A percentile compares a stretch with the other conserved stretches of the same genome.
Conservation (phyloP, 169 alveolate species). For the Eimeria maxima region DNA sequence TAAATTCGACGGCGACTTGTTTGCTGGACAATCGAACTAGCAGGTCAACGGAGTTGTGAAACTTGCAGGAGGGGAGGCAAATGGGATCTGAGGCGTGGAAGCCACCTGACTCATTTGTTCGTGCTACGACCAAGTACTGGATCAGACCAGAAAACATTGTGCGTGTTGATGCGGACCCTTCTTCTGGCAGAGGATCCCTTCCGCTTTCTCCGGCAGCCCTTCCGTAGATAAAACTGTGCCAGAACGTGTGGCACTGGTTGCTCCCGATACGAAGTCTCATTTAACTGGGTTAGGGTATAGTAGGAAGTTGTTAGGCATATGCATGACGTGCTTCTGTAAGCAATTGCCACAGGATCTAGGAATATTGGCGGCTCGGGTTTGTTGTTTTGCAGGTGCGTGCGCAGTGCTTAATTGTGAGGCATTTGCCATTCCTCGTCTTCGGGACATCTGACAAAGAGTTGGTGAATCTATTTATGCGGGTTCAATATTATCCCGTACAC, state of each 20-base stretch:
- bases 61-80: slow-evolving; percentile 24
- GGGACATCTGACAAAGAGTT: slow-evolving; percentile 87
- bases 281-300: too few species aligned
- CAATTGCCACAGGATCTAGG: neutral
- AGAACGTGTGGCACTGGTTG: neutral
- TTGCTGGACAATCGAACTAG: neutral
- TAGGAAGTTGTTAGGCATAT: neutral
- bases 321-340: neutral
- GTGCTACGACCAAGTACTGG: slow-evolving; percentile 90
- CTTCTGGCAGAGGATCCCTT: neutral
- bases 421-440: slow-evolving; percentile 89
- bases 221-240: neutral
- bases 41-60: neutral
- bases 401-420: slow-evolving; percentile 86
- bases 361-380: neutral
- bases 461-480: neutral
- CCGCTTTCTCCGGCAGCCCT: neutral
- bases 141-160: slow-evolving; percentile 88
- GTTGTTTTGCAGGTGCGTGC: slow-evolving; percentile 85
- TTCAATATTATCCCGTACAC: neutral
- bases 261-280: neutral
- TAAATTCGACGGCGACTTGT: neutral
- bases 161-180: neutral
- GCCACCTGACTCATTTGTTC: slow-evolving; percentile 90
- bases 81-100: slow-evolving; percentile 84